Evolutionary conservation across 306 rosid genomes (phyloP).

Genomic region (Vigna angularis): DNA sequence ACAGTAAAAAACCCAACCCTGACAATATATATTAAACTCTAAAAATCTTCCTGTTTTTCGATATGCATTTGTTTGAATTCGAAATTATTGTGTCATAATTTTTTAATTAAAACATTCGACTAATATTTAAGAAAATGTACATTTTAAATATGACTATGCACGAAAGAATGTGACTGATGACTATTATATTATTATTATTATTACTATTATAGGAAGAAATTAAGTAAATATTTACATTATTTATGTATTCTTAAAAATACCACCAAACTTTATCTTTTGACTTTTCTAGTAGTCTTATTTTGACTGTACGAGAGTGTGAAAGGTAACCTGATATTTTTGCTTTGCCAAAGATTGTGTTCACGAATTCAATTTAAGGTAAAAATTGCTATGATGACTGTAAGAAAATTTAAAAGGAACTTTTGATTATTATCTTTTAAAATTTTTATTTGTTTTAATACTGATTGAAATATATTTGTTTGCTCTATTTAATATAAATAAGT

Average conservation of each 20-base stretch:
- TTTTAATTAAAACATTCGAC: neutral
- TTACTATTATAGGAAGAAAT: neutral
- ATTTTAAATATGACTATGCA: neutral
- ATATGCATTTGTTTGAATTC: neutral
- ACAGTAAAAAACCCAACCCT: no score
- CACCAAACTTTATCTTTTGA: no score
- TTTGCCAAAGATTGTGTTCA: neutral
- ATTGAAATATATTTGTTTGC: no score
- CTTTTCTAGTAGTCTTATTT: no score
- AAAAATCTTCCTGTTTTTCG: no score
- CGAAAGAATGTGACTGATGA: neutral
- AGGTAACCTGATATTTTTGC: slow-evolving; percentile 21
- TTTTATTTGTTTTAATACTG: no score
- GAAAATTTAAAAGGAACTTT: neutral
- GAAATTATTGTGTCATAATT: neutral
- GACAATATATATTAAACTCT: no score
- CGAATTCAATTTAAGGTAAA: neutral
- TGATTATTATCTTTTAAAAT: no score
- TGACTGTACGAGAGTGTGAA: neutral
- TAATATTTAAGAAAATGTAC: neutral
- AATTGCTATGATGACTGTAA: neutral
- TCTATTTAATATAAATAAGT: no score
- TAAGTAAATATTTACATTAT: neutral
- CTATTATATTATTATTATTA: neutral
- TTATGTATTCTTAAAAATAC: neutral